Conservation (phyloP, 331 rosid genomes). For the Rosa hybrid region DNA sequence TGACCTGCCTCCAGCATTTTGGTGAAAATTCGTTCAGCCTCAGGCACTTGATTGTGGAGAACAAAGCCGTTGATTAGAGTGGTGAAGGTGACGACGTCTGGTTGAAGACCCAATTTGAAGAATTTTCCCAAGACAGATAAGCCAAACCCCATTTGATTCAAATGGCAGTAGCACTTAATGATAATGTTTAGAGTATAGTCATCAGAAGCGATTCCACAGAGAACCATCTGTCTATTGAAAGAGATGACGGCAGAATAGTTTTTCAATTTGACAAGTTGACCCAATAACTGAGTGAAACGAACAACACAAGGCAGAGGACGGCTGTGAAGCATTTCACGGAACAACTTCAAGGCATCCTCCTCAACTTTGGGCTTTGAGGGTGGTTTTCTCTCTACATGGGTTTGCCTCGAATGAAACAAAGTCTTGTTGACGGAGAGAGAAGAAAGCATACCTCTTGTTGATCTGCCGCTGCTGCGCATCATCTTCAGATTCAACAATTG, state of each 20-base stretch:
- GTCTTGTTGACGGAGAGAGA: background rate
- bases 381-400: background rate
- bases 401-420: background rate
- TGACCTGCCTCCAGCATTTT: no score
- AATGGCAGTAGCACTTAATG: background rate
- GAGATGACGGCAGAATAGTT: background rate
- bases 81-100: background rate
- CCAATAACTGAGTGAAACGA: background rate
- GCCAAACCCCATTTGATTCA: background rate
- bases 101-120: background rate
- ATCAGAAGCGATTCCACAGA: no score
- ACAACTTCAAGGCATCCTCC: no score
- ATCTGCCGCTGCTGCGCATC: background rate
- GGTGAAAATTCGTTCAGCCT: no score
- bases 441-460: background rate
- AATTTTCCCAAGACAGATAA: no score
- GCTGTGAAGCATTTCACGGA: background rate
- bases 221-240: background rate
- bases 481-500: background rate
- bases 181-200: background rate
- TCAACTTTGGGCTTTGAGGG: background rate
- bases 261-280: background rate
- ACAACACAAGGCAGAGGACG: background rate
- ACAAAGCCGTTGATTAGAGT: background rate
- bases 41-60: background rate